These are phyloP conservation scores for Russula abietina DNA, from an alignment of 768 basidiomycete genomes.

Conservation along the genomic window DNA sequence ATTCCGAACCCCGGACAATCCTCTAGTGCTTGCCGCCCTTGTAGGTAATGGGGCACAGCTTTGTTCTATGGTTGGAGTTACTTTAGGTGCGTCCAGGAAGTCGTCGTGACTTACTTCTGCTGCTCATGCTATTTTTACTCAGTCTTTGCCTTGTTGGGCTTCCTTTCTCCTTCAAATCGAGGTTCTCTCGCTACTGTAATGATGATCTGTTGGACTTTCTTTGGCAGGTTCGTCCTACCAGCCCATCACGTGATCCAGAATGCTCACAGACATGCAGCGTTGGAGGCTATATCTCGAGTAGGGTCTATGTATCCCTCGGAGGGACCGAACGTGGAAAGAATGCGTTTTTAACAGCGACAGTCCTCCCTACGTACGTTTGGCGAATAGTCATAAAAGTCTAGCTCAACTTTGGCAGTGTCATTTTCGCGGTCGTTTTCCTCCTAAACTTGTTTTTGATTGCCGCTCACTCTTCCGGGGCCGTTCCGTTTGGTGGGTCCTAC, in stretches of 20 bases:
- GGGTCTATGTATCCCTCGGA: conserved; percentile 74
- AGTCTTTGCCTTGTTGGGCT: conserved; percentile 91
- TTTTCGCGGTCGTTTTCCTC: conserved; percentile 84
- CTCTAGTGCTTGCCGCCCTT: conserved; percentile 75
- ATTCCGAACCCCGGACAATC: conserved; percentile 74
- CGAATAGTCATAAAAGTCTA: not conserved
- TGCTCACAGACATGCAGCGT: conserved; percentile 44
- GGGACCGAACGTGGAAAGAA: conserved; percentile 76
- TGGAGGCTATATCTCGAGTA: conserved; percentile 82
- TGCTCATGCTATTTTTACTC: not conserved
- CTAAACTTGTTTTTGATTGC: conserved; percentile 84
- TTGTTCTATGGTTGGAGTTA: conserved; percentile 80
- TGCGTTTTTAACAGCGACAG: conserved; percentile 80
- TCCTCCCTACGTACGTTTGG: conserved; percentile 71
- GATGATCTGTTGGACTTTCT: conserved; percentile 92
- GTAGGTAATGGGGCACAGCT: conserved; percentile 90
- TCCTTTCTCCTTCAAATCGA: conserved; percentile 92
- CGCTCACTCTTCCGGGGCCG: conserved; percentile 87
- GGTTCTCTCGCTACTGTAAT: conserved; percentile 91
- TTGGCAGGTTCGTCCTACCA: conserved; percentile 59
- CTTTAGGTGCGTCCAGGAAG: conserved; percentile 51
- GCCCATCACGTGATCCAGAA: conserved; percentile 6
- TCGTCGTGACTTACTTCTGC: not conserved
- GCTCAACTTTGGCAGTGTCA: conserved; percentile 42
- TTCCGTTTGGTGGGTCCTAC: conserved; percentile 71